phyloP scores from a whole-genome alignment of 1,139 yeast genomes.

The Geotrichum reessii region DNA sequence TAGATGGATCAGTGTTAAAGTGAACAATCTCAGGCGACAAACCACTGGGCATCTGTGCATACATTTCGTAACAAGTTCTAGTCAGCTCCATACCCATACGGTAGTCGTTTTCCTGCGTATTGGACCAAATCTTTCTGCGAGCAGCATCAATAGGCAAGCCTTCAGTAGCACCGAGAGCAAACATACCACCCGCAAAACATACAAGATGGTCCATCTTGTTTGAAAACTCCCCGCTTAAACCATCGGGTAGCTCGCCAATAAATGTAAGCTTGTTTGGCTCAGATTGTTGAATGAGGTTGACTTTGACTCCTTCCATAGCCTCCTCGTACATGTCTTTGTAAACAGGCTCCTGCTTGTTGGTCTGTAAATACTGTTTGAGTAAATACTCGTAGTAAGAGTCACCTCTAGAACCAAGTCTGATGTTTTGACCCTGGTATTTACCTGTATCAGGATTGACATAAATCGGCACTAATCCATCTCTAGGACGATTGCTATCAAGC shows the following conservation, averaged over 20 bases:
- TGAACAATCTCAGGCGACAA: constrained; percentile 85
- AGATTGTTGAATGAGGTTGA: constrained; percentile 56
- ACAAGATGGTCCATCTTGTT: constrained; percentile 91
- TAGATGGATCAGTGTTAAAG: constrained; percentile 48
- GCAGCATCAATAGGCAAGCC: constrained; percentile 58
- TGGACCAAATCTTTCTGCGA: constrained; percentile 42
- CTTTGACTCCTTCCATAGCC: constrained; percentile 67
- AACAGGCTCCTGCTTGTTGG: constrained; percentile 54
- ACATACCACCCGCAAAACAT: constrained; percentile 85
- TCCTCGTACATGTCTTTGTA: constrained; percentile 73
- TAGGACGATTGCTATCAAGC: constrained; percentile 54
- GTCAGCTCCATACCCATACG: constrained; percentile 70
- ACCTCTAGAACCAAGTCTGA: constrained; percentile 84
- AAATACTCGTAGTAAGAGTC: constrained; percentile 91
- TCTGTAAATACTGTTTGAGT: constrained; percentile 78
- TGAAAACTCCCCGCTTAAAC: constrained; percentile 55
- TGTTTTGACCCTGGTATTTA: constrained; percentile 53
- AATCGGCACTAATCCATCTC: constrained; percentile 78
- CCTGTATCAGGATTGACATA: constrained; percentile 74
- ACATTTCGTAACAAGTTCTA: constrained; percentile 78
- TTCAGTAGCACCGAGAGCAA: constrained; percentile 84
- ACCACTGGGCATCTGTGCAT: constrained; percentile 66
- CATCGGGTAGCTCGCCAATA: constrained; percentile 73
- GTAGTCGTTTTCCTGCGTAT: constrained; percentile 51
- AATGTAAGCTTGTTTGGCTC: constrained; percentile 59